Conservation (phyloP, 1,139 yeast species). For the Hemisphaericaspora xylanilytica region DNA sequence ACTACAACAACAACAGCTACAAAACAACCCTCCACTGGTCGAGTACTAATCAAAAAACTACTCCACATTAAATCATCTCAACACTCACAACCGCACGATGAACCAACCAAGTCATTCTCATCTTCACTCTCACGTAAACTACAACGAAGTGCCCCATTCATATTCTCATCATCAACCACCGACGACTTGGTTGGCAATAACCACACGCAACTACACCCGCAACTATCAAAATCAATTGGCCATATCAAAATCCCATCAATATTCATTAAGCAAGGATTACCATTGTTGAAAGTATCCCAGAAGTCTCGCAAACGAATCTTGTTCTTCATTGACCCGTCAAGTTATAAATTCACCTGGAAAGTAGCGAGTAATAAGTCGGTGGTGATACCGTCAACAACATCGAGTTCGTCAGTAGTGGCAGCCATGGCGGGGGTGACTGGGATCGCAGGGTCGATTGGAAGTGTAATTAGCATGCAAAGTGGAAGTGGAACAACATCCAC, state of each 20-base stretch:
- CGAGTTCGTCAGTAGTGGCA: constrained; percentile 12
- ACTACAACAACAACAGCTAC: constrained; percentile 2
- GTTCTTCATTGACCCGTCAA: constrained; percentile 31
- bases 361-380: constrained; percentile 14
- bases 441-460: neutral
- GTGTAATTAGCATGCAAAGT: constrained; percentile 9
- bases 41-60: constrained; percentile 15
- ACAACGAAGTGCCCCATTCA: constrained; percentile 6
- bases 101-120: constrained; percentile 1
- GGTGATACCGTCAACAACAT: constrained; percentile 11
- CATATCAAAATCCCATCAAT: constrained; percentile 20
- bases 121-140: constrained; percentile 5
- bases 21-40: constrained; percentile 3
- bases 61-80: constrained; percentile 16
- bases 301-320: constrained; percentile 57
- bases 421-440: neutral
- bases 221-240: constrained; percentile 14
- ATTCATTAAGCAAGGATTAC: constrained; percentile 44
- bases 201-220: constrained; percentile 10
- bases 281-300: constrained; percentile 63
- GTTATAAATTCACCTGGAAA: constrained; percentile 50
- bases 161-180: too few species aligned
- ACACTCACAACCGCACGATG: too few species aligned
- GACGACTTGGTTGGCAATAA: too few species aligned
- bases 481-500: constrained; percentile 34